phyloP scores from a whole-genome alignment of 495 filamentous ascomycete species.

The Penicillium pancosmium region DNA sequence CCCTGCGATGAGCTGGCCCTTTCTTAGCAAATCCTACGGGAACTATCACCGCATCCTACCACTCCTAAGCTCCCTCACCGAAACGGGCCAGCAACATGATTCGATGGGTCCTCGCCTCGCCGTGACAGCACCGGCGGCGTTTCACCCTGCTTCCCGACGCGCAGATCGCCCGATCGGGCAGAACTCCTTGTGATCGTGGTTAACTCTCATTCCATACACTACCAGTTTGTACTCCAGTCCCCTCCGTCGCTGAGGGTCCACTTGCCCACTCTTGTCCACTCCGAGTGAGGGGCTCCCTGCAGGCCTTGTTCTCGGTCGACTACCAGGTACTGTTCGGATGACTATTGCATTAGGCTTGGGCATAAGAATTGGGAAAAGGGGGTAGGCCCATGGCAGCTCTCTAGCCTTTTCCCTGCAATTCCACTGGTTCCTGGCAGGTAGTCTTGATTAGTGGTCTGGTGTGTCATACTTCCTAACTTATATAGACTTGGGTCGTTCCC shows the following conservation, averaged over 20 bases:
- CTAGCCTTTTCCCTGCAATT: slow-evolving; percentile 7
- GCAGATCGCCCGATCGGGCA: slow-evolving; percentile 25
- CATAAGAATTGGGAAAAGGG: background rate
- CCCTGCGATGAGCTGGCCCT: slow-evolving; percentile 47
- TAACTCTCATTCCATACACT: background rate
- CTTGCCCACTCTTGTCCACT: slow-evolving; percentile 5
- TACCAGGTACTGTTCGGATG: slow-evolving; percentile 1
- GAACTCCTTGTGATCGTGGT: slow-evolving; percentile 8
- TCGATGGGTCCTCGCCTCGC: slow-evolving; percentile 4
- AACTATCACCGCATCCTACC: background rate
- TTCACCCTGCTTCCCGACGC: slow-evolving; percentile 19
- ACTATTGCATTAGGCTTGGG: slow-evolving; percentile 12
- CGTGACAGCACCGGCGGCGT: slow-evolving; percentile 7
- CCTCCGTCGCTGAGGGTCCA: slow-evolving; percentile 6
- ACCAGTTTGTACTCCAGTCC: background rate
- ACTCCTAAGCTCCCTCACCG: background rate
- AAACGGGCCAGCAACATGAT: slow-evolving; percentile 23
- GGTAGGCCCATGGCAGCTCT: slow-evolving; percentile 2
- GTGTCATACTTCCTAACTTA: slow-evolving; percentile 23
- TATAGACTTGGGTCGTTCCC: slow-evolving; percentile 16
- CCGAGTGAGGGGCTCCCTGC: slow-evolving; percentile 10
- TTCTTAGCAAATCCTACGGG: slow-evolving; percentile 2
- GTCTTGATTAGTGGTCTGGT: slow-evolving; percentile 11
- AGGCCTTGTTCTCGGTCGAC: slow-evolving; percentile 20
- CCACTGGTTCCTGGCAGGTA: slow-evolving; percentile 22